Evolutionary conservation across 306 rosid species (phyloP).

Genomic region (Boehmeria nivea): DNA sequence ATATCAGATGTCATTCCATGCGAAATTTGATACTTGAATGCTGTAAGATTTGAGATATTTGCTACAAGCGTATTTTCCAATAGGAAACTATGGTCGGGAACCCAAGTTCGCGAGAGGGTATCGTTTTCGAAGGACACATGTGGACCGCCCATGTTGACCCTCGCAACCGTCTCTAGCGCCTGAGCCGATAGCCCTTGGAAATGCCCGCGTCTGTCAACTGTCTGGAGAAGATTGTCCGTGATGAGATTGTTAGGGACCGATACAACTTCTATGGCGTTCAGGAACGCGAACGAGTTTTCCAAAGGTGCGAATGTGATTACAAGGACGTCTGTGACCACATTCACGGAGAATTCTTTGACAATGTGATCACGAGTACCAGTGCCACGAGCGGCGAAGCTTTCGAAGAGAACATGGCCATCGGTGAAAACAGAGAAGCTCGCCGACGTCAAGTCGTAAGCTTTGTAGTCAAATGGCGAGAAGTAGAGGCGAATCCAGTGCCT

Average conservation of each 20-base stretch:
- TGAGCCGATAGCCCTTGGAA: neutral
- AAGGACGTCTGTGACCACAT: neutral
- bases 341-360: neutral
- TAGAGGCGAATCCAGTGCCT: slow-evolving; percentile 2
- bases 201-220: neutral
- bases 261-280: neutral
- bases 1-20: slow-evolving; percentile 46
- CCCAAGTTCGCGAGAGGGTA: neutral
- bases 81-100: neutral
- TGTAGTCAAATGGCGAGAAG: neutral
- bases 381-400: neutral
- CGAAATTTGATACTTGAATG: neutral
- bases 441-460: neutral
- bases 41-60: neutral
- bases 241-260: neutral
- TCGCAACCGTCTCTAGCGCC: neutral
- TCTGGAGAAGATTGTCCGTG: neutral
- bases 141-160: neutral
- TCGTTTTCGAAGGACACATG: neutral
- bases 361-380: no score
- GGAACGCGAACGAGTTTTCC: neutral
- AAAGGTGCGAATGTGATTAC: neutral
- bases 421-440: neutral
- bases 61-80: neutral
- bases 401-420: neutral